Conservation (phyloP, 176 grass and related monocot species). For the Carex parvula region DNA sequence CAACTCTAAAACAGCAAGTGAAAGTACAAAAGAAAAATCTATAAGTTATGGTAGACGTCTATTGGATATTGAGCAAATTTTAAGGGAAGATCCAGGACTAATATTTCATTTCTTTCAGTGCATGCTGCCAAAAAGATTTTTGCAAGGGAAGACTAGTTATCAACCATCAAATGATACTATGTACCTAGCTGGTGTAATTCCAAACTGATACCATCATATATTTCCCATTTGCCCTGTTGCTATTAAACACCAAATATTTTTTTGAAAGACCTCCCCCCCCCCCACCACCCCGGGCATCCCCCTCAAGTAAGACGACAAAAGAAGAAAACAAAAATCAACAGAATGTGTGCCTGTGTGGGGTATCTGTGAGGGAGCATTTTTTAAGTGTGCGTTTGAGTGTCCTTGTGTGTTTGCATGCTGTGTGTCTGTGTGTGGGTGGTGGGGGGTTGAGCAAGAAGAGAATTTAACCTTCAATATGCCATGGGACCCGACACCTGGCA, state of each 20-base stretch:
- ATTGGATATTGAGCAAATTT: neutral
- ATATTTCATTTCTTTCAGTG: neutral
- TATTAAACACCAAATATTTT: neutral
- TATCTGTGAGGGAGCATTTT: neutral
- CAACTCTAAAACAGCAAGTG: neutral
- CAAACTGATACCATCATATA: neutral
- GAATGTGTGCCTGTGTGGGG: neutral
- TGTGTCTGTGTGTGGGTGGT: neutral
- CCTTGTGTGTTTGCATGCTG: neutral
- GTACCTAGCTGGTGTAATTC: slow-evolving; percentile 2
- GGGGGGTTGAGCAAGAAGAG: neutral
- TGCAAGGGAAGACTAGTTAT: neutral
- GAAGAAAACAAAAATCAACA: neutral
- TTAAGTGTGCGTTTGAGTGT: neutral
- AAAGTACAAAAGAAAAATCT: neutral
- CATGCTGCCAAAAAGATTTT: neutral
- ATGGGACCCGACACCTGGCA: slow-evolving; percentile 89
- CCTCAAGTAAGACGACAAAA: neutral
- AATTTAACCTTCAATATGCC: slow-evolving; percentile 86
- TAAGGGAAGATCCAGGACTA: neutral
- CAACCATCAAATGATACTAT: neutral
- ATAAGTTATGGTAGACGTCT: neutral
- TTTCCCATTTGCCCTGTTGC: neutral
- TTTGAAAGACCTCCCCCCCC: neutral
- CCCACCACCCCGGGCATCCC: neutral